phyloP scores from a whole-genome alignment of 352 stramenopile genomes.

The Blastocystis sp. region DNA sequence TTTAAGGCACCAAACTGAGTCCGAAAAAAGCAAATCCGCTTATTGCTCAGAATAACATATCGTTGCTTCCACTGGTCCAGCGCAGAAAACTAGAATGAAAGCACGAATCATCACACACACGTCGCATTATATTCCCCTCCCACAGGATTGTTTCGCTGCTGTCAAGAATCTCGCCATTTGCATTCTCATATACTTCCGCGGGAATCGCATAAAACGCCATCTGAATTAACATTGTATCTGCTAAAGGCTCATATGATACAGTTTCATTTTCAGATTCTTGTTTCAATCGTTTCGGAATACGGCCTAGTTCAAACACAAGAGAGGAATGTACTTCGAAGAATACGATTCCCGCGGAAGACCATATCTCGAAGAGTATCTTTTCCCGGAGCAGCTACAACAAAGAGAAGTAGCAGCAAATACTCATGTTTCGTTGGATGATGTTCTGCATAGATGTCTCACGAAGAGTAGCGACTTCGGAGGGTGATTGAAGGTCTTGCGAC shows the following conservation, averaged over 20 bases:
- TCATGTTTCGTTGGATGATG: neutral
- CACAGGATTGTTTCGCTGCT: constrained; percentile 11
- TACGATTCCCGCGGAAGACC: constrained; percentile 47
- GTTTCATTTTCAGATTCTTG: neutral
- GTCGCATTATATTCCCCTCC: constrained; percentile 22
- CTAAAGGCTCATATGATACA: neutral
- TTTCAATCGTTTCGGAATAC: constrained; percentile 11
- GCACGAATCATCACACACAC: neutral
- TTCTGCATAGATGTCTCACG: constrained; percentile 8
- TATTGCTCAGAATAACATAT: constrained; percentile 52
- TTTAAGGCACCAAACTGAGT: constrained; percentile 21
- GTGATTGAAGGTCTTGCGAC: neutral
- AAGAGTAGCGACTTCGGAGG: neutral
- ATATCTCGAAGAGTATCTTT: constrained; percentile 39
- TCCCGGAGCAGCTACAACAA: neutral
- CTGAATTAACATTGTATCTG: constrained; percentile 34
- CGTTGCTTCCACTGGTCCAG: constrained; percentile 27
- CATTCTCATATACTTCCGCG: constrained; percentile 19
- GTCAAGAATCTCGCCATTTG: constrained; percentile 30
- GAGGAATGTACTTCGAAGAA: neutral
- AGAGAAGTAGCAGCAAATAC: neutral
- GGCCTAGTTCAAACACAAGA: neutral
- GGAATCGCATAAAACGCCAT: constrained; percentile 48
- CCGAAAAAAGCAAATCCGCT: constrained; percentile 30
- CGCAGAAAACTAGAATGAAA: constrained; percentile 34